phyloP scores from a whole-genome alignment of 371 early-diverging fungal genomes.

The Mucor racemosus region DNA sequence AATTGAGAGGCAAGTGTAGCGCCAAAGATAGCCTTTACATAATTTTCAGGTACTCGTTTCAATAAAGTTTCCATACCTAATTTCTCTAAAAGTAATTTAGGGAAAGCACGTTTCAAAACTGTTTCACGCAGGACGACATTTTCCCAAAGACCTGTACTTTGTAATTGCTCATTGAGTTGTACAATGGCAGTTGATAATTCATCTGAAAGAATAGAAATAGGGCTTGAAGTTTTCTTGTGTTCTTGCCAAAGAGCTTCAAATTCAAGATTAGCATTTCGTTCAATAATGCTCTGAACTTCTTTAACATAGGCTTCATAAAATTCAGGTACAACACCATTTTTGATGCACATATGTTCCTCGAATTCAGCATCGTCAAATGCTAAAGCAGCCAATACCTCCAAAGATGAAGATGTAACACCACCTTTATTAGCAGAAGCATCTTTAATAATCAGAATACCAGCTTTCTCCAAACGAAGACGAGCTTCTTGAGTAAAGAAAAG shows the following conservation, averaged over 20 bases:
- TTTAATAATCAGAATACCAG: constrained; percentile 94
- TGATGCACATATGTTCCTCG: constrained; percentile 89
- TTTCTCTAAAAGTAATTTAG: constrained; percentile 85
- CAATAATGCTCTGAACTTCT: constrained; percentile 90
- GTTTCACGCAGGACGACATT: constrained; percentile 81
- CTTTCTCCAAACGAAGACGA: constrained; percentile 92
- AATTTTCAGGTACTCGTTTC: constrained; percentile 89
- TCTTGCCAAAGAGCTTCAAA: constrained; percentile 96
- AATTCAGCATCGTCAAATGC: constrained; percentile 93
- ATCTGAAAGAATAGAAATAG: constrained; percentile 91
- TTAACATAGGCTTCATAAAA: constrained; percentile 94
- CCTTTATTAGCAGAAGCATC: constrained; percentile 99
- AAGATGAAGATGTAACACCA: constrained; percentile 96
- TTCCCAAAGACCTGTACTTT: constrained; percentile 92
- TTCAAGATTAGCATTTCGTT: constrained; percentile 91
- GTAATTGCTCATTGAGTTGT: constrained; percentile 90
- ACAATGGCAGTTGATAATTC: constrained; percentile 92
- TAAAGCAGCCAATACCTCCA: constrained; percentile 95
- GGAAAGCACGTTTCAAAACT: constrained; percentile 91
- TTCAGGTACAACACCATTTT: constrained; percentile 68
- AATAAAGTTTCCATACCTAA: constrained; percentile 91
- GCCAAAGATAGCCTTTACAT: constrained; percentile 97
- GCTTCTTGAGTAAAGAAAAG: constrained; percentile 98
- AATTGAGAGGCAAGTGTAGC: constrained; percentile 92
- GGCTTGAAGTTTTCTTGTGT: constrained; percentile 71